A percentile compares a stretch with the other conserved stretches of the same genome.
Evolutionary conservation across 2,329 filamentous ascomycete genomes (phyloP).

Genomic region (Talaromyces sp.): DNA sequence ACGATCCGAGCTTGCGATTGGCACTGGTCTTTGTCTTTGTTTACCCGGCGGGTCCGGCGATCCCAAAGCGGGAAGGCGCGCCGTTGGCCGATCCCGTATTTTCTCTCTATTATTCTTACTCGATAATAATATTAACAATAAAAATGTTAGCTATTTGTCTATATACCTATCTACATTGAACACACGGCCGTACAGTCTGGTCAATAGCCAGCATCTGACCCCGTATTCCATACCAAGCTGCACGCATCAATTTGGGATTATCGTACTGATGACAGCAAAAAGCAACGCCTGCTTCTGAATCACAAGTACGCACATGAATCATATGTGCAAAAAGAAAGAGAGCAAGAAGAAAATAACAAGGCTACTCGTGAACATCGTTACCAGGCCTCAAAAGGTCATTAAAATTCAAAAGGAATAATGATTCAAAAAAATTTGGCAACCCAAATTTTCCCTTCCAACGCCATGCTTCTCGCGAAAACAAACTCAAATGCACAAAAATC

Average conservation of each 20-base stretch:
- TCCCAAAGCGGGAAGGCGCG: constrained; percentile 3
- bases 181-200: neutral
- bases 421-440: neutral
- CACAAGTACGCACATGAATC: neutral
- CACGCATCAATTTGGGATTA: neutral
- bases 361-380: neutral
- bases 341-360: neutral
- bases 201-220: neutral
- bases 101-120: neutral
- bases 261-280: neutral
- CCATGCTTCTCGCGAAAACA: neutral
- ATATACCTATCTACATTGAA: neutral
- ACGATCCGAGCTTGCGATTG: neutral
- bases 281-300: neutral
- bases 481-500: neutral
- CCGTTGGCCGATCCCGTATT: neutral
- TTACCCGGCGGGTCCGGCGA: constrained; percentile 7
- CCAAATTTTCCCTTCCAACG: neutral
- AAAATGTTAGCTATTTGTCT: neutral
- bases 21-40: neutral
- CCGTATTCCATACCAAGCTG: neutral
- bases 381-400: neutral
- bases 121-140: neutral
- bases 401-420: neutral
- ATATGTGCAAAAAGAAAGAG: neutral